Evolutionary conservation across 768 basidiomycete species (phyloP), one percentile per base, ranked within the genome.

Genomic region (Phylloporus arenicola): DNA sequence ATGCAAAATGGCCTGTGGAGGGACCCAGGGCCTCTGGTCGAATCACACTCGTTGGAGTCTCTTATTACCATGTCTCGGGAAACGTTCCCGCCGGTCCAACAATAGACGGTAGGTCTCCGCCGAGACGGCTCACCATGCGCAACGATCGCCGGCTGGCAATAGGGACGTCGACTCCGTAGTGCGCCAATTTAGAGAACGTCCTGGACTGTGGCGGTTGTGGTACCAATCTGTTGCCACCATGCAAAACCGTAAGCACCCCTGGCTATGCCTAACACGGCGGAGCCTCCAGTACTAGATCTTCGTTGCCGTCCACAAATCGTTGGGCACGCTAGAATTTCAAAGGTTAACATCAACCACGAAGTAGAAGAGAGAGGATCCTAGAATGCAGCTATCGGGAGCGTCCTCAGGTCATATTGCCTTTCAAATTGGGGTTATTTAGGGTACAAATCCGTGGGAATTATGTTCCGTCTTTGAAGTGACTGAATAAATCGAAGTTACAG

Each of bases 141-240:
- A n/a, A n/a, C n/a, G n/a, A n/a, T n/a, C n/a, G n/a, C n/a, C n/a
- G n/a, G n/a, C n/a, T 43, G 43, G n/a, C 17, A 22, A 50, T 27
- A 40, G 47, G 50, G 13, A 50, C 33, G 14, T 51, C 47, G n/a
- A 41, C 10, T 7, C 43, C 52, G 10, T 37, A 51, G 19, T 4
- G 24, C 6, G 29, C 9, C 7, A n/a, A n/a, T n/a, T 3, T 41
- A 14, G 47, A 38, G 11, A 22, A 29, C 13, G 9, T 3, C 19
- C 16, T 31, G 11, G 33, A 11, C 1, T 20, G 43, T 31, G 9
- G 13, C 6, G 10, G 16, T 25, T 4, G 74, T 9, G 69, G 55
- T 12, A 4, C 75, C 69, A 11, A 78, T 69, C 11, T 70, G 50
- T 0, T 73, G 76, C 67, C 54, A 81, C 22, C 33, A 80, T 6